Base-by-base conservation (phyloP, 805 yeast species). In the Yarrowia deformans region DNA sequence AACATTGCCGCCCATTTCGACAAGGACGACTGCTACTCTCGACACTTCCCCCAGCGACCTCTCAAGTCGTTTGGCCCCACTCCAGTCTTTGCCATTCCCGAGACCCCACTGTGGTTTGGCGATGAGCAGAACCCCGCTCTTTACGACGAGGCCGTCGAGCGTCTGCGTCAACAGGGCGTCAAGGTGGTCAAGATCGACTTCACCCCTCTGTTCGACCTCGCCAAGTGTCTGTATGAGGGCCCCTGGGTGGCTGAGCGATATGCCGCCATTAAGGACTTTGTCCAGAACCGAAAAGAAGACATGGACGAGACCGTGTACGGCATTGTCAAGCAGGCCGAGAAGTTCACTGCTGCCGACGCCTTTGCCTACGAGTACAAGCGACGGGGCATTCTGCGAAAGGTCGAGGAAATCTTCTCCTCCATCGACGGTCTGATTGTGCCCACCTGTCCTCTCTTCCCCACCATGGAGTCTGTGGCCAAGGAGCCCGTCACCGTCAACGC, bases 161-260 rank as follows among this genome's bases (percentile, higher is more conserved):
- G 80, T 50, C 81, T 89, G 70, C 72, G 72, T 16, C 78, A 81
- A 50, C 74, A 84, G 16, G 90, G 91, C 64, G 90, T 89, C 52
- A 84, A 84, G 67, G 79, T 91, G 39, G 83, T 85, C 29, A 81
- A 87, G 12, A 78, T 88, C 54, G 93, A 92, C 79, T 93, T 94
- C 77, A 79, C 88, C 18, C 90, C 93, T 6, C 81, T 94, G 50
- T 81, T 91, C 71, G 90, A 90, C 45, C 83, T 94, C 69, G 99
- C 98, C 18, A 86, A 86, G 73, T 90, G 95, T 76, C 83, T 94
- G 43, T 94, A 94, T 77, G 98, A 94, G 76, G 99, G 99, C 70
- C 90, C 98, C 16, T 94, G 99, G 99, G 98, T 94, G 12, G 91
- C 96, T 34, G 99, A 94, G 81, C 86, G 99, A 74, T 93, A 87